Percentiles rank a stretch among this genome's conserved stretches.
These are phyloP conservation scores for Trypanosoma cruzi DNA, from an alignment of 208 protist genomes.

Conservation along the genomic window DNA sequence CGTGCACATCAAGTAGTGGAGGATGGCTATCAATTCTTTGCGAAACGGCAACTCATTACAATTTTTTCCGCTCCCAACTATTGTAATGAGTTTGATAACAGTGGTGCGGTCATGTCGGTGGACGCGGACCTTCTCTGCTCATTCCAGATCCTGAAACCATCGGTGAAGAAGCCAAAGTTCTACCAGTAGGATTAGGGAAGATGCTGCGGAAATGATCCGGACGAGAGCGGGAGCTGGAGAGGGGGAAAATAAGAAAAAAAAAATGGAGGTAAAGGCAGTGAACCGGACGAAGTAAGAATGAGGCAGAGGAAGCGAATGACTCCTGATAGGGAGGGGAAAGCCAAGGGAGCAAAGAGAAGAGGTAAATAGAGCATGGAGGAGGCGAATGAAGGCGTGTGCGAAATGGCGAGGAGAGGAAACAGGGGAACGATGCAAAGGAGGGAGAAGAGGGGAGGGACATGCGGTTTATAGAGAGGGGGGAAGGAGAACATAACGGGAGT, in stretches of 20 bases:
- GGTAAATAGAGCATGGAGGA: background rate
- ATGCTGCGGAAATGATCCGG: background rate
- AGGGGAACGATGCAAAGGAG: too few relatives aligned
- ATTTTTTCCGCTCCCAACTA: conserved; percentile 99
- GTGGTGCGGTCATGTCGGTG: conserved; percentile 99
- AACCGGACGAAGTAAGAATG: background rate
- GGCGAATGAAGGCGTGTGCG: background rate
- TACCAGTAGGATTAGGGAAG: conserved; percentile 49
- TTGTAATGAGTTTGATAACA: conserved; percentile 99
- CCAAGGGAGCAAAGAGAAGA: background rate
- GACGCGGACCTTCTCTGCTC: conserved; percentile 98
- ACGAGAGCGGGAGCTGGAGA: background rate
- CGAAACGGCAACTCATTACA: conserved; percentile 95
- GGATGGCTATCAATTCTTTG: conserved; percentile 97
- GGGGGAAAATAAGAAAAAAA: background rate
- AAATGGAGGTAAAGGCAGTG: background rate
- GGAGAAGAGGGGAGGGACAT: too few relatives aligned
- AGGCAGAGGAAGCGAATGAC: background rate
- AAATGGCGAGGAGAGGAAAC: background rate
- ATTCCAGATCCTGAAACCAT: conserved; percentile 97
- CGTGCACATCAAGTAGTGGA: conserved; percentile 97
- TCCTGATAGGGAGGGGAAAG: background rate
- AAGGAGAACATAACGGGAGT: background rate
- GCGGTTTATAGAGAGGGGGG: background rate
- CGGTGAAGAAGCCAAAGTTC: conserved; percentile 90